Evolutionary conservation across 2,329 filamentous ascomycete genomes (phyloP).

Genomic region (Penicillium sp.): DNA sequence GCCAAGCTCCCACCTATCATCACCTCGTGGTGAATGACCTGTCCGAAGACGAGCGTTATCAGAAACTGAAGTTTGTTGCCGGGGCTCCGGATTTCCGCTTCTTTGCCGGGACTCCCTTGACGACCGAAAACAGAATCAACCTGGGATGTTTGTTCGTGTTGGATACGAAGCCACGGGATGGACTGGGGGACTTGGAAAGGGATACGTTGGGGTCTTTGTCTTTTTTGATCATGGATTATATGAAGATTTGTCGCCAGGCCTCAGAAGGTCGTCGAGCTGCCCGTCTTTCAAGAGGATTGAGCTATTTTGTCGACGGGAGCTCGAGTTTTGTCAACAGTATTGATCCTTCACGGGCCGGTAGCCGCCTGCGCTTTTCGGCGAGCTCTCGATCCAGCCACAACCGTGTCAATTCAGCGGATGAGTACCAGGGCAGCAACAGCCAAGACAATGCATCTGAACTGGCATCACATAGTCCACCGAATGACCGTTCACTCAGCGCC

Average conservation of each 20-base stretch:
- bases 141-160: constrained; percentile 60
- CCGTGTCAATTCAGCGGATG: constrained; percentile 9
- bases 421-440: background rate
- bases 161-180: constrained; percentile 52
- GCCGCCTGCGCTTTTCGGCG: constrained; percentile 13
- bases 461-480: background rate
- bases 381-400: constrained; percentile 22
- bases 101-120: constrained; percentile 59
- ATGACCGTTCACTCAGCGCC: constrained; percentile 26
- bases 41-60: constrained; percentile 37
- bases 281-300: constrained; percentile 53
- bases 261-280: constrained; percentile 51
- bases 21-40: constrained; percentile 41
- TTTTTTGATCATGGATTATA: constrained; percentile 55
- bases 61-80: constrained; percentile 34
- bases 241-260: constrained; percentile 54
- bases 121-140: constrained; percentile 52
- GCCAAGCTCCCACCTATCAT: constrained; percentile 21
- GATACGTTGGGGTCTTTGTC: constrained; percentile 56
- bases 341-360: constrained; percentile 23
- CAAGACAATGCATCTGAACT: constrained; percentile 13
- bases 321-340: constrained; percentile 37
- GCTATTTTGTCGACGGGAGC: constrained; percentile 52
- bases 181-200: constrained; percentile 38
- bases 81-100: constrained; percentile 42